Percentiles rank a stretch among this genome's conserved stretches.
These are phyloP conservation scores for Sparassis latifolia DNA, from an alignment of 1,284 basidiomycete species.

Conservation along the genomic window DNA sequence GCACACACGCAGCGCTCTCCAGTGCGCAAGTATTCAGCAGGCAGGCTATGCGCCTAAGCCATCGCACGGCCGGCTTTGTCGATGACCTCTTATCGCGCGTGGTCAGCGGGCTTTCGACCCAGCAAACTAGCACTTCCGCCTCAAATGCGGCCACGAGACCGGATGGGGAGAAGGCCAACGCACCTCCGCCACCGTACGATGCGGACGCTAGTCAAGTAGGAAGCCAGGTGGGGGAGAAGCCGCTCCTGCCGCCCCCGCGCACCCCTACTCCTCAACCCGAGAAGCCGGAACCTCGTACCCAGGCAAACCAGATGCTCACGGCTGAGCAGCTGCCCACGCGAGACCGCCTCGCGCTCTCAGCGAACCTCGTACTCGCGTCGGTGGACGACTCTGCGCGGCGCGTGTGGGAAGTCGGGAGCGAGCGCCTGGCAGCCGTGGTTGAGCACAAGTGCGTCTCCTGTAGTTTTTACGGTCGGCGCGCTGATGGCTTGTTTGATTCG, in stretches of 20 bases:
- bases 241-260: constrained; percentile 16
- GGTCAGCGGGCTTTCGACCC: constrained; percentile 20
- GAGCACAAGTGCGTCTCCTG: constrained; percentile 45
- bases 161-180: too few relatives aligned
- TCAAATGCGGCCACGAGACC: background rate
- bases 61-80: constrained; percentile 56
- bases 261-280: background rate
- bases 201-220: background rate
- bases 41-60: constrained; percentile 59
- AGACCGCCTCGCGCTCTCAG: constrained; percentile 56
- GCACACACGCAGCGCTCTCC: constrained; percentile 51
- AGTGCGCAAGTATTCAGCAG: constrained; percentile 60
- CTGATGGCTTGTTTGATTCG: constrained; percentile 10
- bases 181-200: background rate
- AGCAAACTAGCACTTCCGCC: background rate
- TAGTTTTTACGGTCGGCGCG: background rate
- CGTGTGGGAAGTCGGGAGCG: constrained; percentile 52
- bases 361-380: constrained; percentile 68
- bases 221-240: constrained; percentile 9
- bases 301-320: background rate
- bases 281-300: too few relatives aligned
- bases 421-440: constrained; percentile 50
- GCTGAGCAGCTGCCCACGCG: constrained; percentile 15
- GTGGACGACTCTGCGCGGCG: constrained; percentile 60
- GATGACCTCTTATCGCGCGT: constrained; percentile 54